Evolutionary conservation across 768 basidiomycete species (phyloP).

Genomic region (Cystobasidium ongulense): DNA sequence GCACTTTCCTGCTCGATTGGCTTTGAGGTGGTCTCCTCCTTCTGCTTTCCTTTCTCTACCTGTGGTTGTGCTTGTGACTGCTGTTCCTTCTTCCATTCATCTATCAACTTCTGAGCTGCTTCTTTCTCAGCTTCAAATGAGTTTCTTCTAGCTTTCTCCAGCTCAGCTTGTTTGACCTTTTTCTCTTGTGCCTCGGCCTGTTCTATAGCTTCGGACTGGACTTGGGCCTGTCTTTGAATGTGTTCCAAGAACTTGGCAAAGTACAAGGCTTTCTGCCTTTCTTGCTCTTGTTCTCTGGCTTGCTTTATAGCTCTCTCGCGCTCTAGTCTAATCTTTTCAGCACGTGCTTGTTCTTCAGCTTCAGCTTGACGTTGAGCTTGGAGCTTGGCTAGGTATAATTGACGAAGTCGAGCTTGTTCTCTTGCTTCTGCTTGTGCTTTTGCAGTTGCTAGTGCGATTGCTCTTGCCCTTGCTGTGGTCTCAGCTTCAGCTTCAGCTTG

Average conservation of each 20-base stretch:
- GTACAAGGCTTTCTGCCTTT: neutral
- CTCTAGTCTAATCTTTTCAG: neutral
- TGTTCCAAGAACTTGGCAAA: neutral
- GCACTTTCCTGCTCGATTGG: neutral
- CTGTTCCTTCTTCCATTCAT: constrained; percentile 11
- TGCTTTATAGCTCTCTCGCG: neutral
- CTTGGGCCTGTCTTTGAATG: neutral
- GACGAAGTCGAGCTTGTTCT: neutral
- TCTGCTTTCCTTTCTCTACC: neutral
- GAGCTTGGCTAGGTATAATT: neutral
- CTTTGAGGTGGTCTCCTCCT: neutral
- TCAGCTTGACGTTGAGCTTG: neutral
- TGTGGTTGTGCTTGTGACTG: neutral
- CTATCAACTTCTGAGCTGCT: neutral
- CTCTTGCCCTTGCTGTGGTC: neutral
- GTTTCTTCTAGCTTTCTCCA: neutral
- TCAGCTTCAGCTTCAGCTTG: neutral
- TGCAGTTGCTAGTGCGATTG: neutral
- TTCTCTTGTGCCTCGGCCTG: neutral
- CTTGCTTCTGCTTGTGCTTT: constrained; percentile 12
- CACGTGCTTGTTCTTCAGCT: neutral
- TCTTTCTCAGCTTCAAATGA: constrained; percentile 1
- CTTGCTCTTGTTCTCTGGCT: neutral
- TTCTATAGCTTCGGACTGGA: neutral
- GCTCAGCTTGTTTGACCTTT: neutral